These are phyloP conservation scores for Parafenestella ontariensis DNA, from an alignment of 2,329 filamentous ascomycete species.

Conservation along the genomic window DNA sequence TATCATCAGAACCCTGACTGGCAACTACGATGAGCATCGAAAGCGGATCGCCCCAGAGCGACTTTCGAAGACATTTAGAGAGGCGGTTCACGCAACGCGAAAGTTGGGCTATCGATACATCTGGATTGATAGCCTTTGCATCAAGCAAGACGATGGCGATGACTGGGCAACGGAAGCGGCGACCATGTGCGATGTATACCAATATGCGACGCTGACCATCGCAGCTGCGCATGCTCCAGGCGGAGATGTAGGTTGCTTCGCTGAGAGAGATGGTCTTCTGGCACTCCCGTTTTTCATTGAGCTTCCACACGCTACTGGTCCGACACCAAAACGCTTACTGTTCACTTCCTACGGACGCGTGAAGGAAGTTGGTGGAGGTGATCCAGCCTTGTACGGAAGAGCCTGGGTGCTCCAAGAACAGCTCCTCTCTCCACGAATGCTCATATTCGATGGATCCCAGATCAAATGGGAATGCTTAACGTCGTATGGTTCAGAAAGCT, in stretches of 20 bases:
- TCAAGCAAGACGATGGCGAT: conserved; percentile 26
- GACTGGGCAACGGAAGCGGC: conserved; percentile 36
- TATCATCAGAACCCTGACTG: conserved; percentile 27
- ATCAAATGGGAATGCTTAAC: conserved; percentile 31
- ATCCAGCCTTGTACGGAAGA: conserved; percentile 25
- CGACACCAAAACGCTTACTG: conserved; percentile 1
- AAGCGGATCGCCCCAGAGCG: conserved; percentile 7
- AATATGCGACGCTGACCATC: conserved; percentile 27
- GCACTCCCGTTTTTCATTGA: conserved; percentile 24
- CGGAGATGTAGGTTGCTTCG: conserved; percentile 28
- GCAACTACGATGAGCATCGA: conserved; percentile 17
- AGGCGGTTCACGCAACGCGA: conserved; percentile 20
- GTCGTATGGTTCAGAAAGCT: conserved; percentile 23
- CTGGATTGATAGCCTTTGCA: conserved; percentile 31
- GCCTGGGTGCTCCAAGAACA: conserved; percentile 37
- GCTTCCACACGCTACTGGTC: background rate
- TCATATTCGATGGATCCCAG: conserved; percentile 26
- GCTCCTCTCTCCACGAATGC: conserved; percentile 23
- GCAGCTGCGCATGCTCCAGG: conserved; percentile 28
- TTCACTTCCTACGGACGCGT: conserved; percentile 20
- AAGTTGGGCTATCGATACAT: conserved; percentile 24
- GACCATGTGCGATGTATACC: conserved; percentile 36
- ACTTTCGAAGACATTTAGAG: conserved; percentile 24
- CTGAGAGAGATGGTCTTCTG: conserved; percentile 26
- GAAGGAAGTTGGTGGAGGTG: conserved; percentile 11